Evolutionary conservation across 2,329 filamentous ascomycete genomes (phyloP).

Genomic region (Podosphaera xanthii): DNA sequence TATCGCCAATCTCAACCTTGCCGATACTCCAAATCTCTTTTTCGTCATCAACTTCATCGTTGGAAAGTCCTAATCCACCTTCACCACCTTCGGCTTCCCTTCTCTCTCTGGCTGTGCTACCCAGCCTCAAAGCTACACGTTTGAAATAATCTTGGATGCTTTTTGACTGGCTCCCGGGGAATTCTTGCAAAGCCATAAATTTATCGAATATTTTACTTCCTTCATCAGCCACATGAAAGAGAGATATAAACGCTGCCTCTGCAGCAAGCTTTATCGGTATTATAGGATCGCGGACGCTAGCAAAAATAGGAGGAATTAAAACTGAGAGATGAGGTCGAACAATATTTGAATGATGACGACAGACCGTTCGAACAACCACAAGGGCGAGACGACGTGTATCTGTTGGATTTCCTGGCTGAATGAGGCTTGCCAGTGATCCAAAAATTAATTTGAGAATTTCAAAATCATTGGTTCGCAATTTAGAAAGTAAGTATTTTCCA

Average conservation of each 20-base stretch:
- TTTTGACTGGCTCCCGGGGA: slow-evolving; percentile 54
- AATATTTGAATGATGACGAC: slow-evolving; percentile 55
- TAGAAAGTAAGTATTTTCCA: slow-evolving; percentile 66
- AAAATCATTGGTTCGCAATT: slow-evolving; percentile 41
- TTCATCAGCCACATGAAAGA: slow-evolving; percentile 77
- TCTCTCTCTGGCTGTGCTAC: slow-evolving; percentile 69
- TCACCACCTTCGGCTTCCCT: slow-evolving; percentile 78
- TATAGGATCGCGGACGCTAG: slow-evolving; percentile 68
- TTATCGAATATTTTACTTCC: slow-evolving; percentile 76
- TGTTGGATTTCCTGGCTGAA: slow-evolving; percentile 53
- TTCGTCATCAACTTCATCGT: slow-evolving; percentile 86
- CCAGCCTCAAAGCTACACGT: slow-evolving; percentile 63
- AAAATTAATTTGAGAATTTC: slow-evolving; percentile 63
- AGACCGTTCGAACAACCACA: slow-evolving; percentile 69
- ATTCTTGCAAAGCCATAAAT: slow-evolving; percentile 49
- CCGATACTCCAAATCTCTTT: slow-evolving; percentile 91
- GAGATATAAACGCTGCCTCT: slow-evolving; percentile 76
- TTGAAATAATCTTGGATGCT: slow-evolving; percentile 97
- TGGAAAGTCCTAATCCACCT: slow-evolving; percentile 64
- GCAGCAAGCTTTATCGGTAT: slow-evolving; percentile 92
- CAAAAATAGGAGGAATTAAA: slow-evolving; percentile 68
- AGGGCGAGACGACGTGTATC: slow-evolving; percentile 73
- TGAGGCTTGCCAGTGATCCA: slow-evolving; percentile 48
- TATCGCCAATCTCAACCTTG: slow-evolving; percentile 57
- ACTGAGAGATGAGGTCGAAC: slow-evolving; percentile 59